Evolutionary conservation across 2,329 filamentous ascomycete genomes (phyloP), one percentile per base, ranked within the genome.

Genomic region (Apiospora hydei): DNA sequence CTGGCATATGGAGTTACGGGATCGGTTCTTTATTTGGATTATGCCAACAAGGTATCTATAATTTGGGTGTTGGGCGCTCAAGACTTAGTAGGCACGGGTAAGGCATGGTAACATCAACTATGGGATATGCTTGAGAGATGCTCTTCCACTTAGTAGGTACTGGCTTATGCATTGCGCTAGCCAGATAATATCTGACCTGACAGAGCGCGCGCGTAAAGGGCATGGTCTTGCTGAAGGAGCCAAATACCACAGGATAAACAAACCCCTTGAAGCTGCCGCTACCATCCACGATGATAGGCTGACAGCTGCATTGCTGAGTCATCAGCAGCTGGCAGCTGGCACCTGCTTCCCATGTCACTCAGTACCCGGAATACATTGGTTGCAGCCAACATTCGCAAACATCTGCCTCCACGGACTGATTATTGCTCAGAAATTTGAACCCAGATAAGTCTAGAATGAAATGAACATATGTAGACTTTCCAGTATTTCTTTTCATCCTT

Each of bases 11-110:
- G 44, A 49, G 47, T 69, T 69, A 30, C 3, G 30, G 26, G 3
- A 13, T 64, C 53, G 18, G 21, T 16, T 46, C 46, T 24, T 26
- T 26, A 21, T 49, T 46, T 44, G 34, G 30, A 41, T n/a, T 41
- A 64, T 41, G 10, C 13, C 57, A 41, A 41, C 2, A 21, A n/a
- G 30, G 8, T 18, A 16, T 30, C 21, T n/a, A 11, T 46, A 26
- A 30, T 21, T 38, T 44, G 44, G 44, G 44, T 47, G 44, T 69
- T 38, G 26, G 67, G 67, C 44, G 67, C 67, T 47, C 44, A 69
- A 43, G 67, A 47, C 43, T 43, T 30, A 30, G 26, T 21, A 18
- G n/a, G 4, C 44, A 47, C 44, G 44, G 67, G 44, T 68, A 61
- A 61, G 53, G 34, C 34, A 64, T 24, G 57, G 34, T 41, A 64